Conservation (phyloP, 768 basidiomycete genomes). For the Pulveroboletus sp. region DNA sequence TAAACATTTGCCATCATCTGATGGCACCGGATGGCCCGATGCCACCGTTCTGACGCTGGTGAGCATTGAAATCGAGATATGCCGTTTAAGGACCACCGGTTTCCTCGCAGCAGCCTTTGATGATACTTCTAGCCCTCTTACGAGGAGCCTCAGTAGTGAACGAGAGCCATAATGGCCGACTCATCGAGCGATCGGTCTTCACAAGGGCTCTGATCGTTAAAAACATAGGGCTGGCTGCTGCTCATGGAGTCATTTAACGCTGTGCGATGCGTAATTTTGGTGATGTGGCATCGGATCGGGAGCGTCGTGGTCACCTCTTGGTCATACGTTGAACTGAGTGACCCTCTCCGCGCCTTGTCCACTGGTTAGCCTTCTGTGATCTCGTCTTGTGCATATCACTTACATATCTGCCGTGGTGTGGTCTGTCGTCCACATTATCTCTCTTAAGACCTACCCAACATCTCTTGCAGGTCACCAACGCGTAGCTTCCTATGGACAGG, state of each 20-base stretch:
- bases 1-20: background rate
- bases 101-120: background rate
- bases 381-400: conserved; percentile 10
- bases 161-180: background rate
- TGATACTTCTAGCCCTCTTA: background rate
- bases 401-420: conserved; percentile 11
- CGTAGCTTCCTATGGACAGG: conserved; percentile 14
- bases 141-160: conserved; percentile 12
- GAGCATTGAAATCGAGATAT: background rate
- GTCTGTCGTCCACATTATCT: conserved; percentile 1
- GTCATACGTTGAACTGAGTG: conserved; percentile 3
- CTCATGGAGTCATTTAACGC: conserved; percentile 1
- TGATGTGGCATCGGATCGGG: conserved; percentile 4
- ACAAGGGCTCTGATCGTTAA: conserved; percentile 5
- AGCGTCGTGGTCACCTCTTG: background rate
- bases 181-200: conserved; percentile 3
- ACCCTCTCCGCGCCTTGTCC: background rate
- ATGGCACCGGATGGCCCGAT: conserved; percentile 11
- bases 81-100: background rate
- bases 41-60: background rate
- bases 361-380: background rate
- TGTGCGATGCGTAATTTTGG: conserved; percentile 5
- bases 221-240: background rate
- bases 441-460: background rate
- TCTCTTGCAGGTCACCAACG: conserved; percentile 9